A percentile compares a stretch with the other conserved stretches of the same genome.
These are phyloP conservation scores for Coemansia sp. DNA, from an alignment of 371 early-diverging fungal genomes.

Conservation along the genomic window DNA sequence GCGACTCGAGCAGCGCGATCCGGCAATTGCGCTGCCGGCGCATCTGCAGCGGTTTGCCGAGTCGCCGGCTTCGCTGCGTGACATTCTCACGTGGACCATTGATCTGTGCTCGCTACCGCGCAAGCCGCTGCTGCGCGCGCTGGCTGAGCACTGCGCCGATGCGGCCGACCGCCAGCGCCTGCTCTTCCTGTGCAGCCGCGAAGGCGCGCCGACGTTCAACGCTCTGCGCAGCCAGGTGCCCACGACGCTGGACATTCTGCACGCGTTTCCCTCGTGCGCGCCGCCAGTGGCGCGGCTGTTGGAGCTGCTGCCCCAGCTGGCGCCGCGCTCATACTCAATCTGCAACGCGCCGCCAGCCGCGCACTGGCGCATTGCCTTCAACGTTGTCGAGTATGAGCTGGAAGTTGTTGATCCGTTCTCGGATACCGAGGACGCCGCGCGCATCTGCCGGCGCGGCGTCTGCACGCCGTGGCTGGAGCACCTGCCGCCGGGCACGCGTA, in stretches of 20 bases:
- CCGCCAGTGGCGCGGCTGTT: constrained; percentile 66
- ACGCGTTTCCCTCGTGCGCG: constrained; percentile 70
- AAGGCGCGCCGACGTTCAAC: constrained; percentile 69
- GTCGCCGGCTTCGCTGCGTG: constrained; percentile 18
- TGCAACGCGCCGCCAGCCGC: constrained; percentile 60
- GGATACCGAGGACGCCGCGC: constrained; percentile 15
- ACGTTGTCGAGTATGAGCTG: constrained; percentile 71
- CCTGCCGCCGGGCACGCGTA: constrained; percentile 17
- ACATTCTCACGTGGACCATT: constrained; percentile 32
- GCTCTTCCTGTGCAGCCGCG: constrained; percentile 75
- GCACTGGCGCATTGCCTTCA: constrained; percentile 76
- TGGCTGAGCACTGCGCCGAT: constrained; percentile 75
- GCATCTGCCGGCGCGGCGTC: constrained; percentile 65
- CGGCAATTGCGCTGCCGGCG: constrained; percentile 55
- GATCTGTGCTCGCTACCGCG: constrained; percentile 55
- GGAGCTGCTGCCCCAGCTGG: constrained; percentile 72
- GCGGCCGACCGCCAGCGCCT: constrained; percentile 66
- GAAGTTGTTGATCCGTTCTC: constrained; percentile 32
- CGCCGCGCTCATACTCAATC: constrained; percentile 87
- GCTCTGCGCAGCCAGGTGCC: constrained; percentile 66
- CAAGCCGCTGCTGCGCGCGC: constrained; percentile 75
- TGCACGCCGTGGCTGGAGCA: constrained; percentile 81
- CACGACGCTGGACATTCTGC: constrained; percentile 72
- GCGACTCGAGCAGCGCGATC: constrained; percentile 6
- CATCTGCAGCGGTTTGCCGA: constrained; percentile 59